A percentile compares a stretch with the other conserved stretches of the same genome.
Evolutionary conservation across 176 grass and related monocot genomes (phyloP).

Genomic region (Chloris gayana): DNA sequence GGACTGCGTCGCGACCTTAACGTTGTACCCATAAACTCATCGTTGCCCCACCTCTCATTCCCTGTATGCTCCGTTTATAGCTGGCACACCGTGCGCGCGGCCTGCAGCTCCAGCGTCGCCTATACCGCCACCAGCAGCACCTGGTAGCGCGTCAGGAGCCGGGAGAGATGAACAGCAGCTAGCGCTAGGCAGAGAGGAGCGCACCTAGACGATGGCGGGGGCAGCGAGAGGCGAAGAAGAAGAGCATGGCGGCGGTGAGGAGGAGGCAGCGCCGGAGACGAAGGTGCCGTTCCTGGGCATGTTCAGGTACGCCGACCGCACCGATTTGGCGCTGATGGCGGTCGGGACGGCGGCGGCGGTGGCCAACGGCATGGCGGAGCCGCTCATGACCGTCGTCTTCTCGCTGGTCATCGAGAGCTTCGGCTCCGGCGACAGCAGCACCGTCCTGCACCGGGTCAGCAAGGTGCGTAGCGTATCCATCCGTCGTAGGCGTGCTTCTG

Average conservation of each 20-base stretch:
- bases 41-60: too few relatives aligned
- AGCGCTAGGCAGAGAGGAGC: too few relatives aligned
- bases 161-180: too few relatives aligned
- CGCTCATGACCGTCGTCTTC: slow-evolving; percentile 65
- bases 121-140: too few relatives aligned
- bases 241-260: not conserved
- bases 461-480: slow-evolving; percentile 35
- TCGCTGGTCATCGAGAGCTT: slow-evolving; percentile 50
- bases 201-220: not conserved
- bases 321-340: slow-evolving; percentile 46
- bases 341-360: slow-evolving; percentile 53
- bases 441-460: slow-evolving; percentile 51
- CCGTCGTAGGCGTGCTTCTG: too few relatives aligned
- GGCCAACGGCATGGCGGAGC: slow-evolving; percentile 60
- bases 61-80: too few relatives aligned
- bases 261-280: not conserved
- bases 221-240: not conserved
- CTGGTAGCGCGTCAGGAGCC: too few relatives aligned
- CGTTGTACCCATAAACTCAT: not conserved
- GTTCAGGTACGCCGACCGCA: slow-evolving; percentile 51
- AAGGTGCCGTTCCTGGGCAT: slow-evolving; percentile 47
- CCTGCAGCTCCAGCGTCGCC: too few relatives aligned
- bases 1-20: not conserved
- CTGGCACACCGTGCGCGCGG: too few relatives aligned
- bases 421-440: slow-evolving; percentile 32